Conservation (phyloP, 2,329 filamentous ascomycete genomes). For the Colletotrichum orbiculare region DNA sequence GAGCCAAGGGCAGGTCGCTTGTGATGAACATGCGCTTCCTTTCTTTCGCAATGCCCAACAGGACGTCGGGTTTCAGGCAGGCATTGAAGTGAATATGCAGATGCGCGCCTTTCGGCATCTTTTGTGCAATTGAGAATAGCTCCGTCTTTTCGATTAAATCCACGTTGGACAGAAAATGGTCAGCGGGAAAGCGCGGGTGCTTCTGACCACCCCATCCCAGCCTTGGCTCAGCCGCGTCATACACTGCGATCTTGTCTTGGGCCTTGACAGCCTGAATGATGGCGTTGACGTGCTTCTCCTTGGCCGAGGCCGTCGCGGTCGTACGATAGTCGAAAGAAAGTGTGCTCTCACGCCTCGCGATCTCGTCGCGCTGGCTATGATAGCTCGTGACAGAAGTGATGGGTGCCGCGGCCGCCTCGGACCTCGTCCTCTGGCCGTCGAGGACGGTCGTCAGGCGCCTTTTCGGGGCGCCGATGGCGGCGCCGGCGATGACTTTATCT, state of each 20-base stretch:
- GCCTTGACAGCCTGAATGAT: slow-evolving; percentile 53
- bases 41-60: slow-evolving; percentile 65
- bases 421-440: slow-evolving; percentile 17
- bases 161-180: slow-evolving; percentile 69
- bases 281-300: slow-evolving; percentile 51
- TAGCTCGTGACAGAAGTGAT: slow-evolving; percentile 44
- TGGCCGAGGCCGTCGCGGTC: slow-evolving; percentile 43
- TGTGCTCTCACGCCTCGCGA: slow-evolving; percentile 47
- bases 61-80: slow-evolving; percentile 70
- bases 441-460: slow-evolving; percentile 2
- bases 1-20: slow-evolving; percentile 62
- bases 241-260: slow-evolving; percentile 51
- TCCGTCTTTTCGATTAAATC: slow-evolving; percentile 65
- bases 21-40: slow-evolving; percentile 77
- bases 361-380: slow-evolving; percentile 42
- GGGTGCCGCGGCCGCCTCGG: background rate
- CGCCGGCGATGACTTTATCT: slow-evolving; percentile 27
- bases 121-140: slow-evolving; percentile 65
- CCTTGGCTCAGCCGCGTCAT: slow-evolving; percentile 45
- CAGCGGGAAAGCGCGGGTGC: slow-evolving; percentile 59
- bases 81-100: slow-evolving; percentile 84
- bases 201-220: slow-evolving; percentile 55
- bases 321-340: slow-evolving; percentile 55
- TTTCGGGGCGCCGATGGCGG: background rate
- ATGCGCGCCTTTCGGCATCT: slow-evolving; percentile 78